Evolutionary conservation across 345 rosid species (phyloP).

Genomic region (Salix brachista): DNA sequence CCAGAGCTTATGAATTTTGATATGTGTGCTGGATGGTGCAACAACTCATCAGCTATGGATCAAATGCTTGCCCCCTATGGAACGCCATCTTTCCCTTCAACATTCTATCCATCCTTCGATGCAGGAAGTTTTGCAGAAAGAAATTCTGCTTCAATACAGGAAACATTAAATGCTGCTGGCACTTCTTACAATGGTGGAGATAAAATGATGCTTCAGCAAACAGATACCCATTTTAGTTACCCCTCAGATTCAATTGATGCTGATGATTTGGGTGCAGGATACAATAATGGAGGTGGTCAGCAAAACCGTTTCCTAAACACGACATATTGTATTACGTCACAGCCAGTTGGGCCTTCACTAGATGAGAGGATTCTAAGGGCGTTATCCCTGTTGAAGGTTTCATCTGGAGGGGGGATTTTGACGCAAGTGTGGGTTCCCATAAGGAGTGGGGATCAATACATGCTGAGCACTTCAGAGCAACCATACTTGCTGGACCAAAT

Average conservation of each 20-base stretch:
- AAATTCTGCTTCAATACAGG: slow-evolving; percentile 24
- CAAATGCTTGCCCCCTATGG: slow-evolving; percentile 44
- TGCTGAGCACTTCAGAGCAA: slow-evolving; percentile 71
- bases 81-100: slow-evolving; percentile 34
- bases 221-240: slow-evolving; percentile 25
- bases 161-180: slow-evolving; percentile 26
- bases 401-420: slow-evolving; percentile 71
- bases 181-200: slow-evolving; percentile 41
- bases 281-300: slow-evolving; percentile 17
- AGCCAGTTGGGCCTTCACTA: slow-evolving; percentile 46
- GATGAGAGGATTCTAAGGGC: slow-evolving; percentile 87
- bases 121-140: slow-evolving; percentile 28
- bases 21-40: slow-evolving; percentile 59
- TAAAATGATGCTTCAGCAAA: slow-evolving; percentile 32
- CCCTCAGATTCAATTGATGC: slow-evolving; percentile 25
- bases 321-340: slow-evolving; percentile 26
- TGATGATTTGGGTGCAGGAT: slow-evolving; percentile 26
- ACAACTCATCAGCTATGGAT: slow-evolving; percentile 45
- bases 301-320: slow-evolving; percentile 23
- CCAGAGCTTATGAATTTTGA: slow-evolving; percentile 63
- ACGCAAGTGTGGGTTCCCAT: slow-evolving; percentile 88
- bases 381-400: slow-evolving; percentile 62
- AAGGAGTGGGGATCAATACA: slow-evolving; percentile 53
- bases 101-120: slow-evolving; percentile 40
- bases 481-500: slow-evolving; percentile 75